Conservation (phyloP, 208 protist genomes). For the Kentomonas sorsogonicus region DNA sequence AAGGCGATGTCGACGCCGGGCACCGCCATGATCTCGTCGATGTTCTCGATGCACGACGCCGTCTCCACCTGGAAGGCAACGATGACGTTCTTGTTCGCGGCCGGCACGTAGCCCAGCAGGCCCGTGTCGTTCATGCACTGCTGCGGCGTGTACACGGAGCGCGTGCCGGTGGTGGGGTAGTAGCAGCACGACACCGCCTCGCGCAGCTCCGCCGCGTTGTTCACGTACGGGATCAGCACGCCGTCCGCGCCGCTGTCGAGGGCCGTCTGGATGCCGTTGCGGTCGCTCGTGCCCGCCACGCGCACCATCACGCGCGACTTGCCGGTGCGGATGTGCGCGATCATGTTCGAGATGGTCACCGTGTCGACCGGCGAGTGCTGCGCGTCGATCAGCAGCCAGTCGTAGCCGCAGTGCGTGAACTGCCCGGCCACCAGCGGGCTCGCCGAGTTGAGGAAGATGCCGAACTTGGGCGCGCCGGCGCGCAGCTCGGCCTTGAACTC, state of each 20-base stretch:
- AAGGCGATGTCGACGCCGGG: constrained; percentile 78
- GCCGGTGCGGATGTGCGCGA: constrained; percentile 60
- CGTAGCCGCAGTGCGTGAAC: constrained; percentile 80
- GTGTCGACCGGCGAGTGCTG: constrained; percentile 69
- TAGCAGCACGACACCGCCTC: constrained; percentile 76
- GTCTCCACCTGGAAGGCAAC: constrained; percentile 81
- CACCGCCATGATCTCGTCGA: constrained; percentile 77
- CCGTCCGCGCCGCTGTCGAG: constrained; percentile 74
- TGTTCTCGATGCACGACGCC: constrained; percentile 70
- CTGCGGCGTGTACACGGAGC: constrained; percentile 73
- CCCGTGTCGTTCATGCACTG: constrained; percentile 75
- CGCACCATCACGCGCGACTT: constrained; percentile 63
- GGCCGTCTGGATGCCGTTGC: constrained; percentile 68
- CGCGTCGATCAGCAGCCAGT: constrained; percentile 76
- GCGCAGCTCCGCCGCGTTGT: constrained; percentile 63
- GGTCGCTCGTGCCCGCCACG: constrained; percentile 64
- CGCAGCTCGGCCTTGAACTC: constrained; percentile 78
- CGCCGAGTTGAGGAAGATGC: constrained; percentile 73
- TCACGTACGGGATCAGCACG: constrained; percentile 79
- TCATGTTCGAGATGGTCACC: constrained; percentile 52
- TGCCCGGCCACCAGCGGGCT: constrained; percentile 61
- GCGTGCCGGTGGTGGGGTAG: constrained; percentile 69
- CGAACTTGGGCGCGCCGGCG: constrained; percentile 78
- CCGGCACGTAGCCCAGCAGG: constrained; percentile 68
- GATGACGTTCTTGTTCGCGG: constrained; percentile 72